Percentiles rank a stretch among this genome's conserved stretches.
These are phyloP conservation scores for Eleusine coracana DNA, from an alignment of 176 grass and related monocot genomes.

Conservation along the genomic window DNA sequence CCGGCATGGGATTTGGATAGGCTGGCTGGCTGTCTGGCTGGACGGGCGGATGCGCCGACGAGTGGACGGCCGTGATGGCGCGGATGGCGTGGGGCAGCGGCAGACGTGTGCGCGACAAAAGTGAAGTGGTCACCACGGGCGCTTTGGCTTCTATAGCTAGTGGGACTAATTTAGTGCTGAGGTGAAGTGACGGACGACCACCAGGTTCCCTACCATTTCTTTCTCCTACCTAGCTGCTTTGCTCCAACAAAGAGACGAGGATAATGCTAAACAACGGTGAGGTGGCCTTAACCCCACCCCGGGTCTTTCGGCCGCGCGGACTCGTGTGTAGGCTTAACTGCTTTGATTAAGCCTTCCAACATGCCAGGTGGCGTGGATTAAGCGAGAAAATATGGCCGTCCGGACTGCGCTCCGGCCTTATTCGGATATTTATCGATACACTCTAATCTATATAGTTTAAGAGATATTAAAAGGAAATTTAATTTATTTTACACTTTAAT, in stretches of 20 bases:
- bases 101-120: slow-evolving; percentile 6
- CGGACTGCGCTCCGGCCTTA: not conserved
- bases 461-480: too few relatives aligned
- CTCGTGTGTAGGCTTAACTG: not conserved
- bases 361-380: not conserved
- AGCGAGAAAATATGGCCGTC: not conserved
- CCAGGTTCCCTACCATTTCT: not conserved
- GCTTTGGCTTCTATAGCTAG: not conserved
- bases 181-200: not conserved
- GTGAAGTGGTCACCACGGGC: not conserved
- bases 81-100: not conserved
- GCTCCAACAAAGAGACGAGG: not conserved
- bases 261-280: not conserved
- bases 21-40: not conserved
- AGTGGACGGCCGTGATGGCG: not conserved
- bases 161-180: not conserved
- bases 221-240: not conserved
- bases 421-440: too few relatives aligned
- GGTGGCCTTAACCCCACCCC: not conserved
- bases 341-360: not conserved
- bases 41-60: not conserved
- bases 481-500: too few relatives aligned
- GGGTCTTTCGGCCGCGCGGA: not conserved
- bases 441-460: too few relatives aligned
- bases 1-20: not conserved